Evolutionary conservation across 345 rosid species (phyloP), one percentile per base, ranked within the genome.

Genomic region (Cochlearia excelsa): DNA sequence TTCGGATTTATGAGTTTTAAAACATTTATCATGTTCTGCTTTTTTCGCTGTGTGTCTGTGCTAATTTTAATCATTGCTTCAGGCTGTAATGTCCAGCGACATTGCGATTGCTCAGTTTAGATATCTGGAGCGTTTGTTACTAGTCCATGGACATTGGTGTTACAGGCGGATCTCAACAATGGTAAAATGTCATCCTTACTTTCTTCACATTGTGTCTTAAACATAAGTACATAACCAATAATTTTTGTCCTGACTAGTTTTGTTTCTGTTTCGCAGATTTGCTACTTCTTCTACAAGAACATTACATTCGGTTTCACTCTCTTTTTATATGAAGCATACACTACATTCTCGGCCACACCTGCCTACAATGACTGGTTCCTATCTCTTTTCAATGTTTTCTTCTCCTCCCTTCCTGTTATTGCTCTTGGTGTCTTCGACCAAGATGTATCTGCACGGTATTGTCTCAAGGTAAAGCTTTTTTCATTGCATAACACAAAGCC

Each of bases 271-370:
- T 26, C 52, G 67, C 87, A 92, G 97, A 81, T 93, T 69, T 93
- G 99, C 86, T 93, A 93, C 82, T 93, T 93, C 77, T 86, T 93
- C 77, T 93, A 88, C 88, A 93, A 93, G 84, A 93, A 86, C 79
- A 80, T 89, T 46, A 71, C 81, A 56, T 88, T 88, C 41, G 97
- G 97, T 46, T 81, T 89, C 81, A 71, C 91, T n/a, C 55, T 88
- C 61, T 93, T 87, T 77, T 71, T 88, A 62, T 93, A 78, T 40
- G 97, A 93, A 71, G 78, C 77, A 38, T 61, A 84, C 60, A 63
- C 99, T 26, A 78, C 97, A 50, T 93, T 93, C 78, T 93, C 99
- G 0, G 89, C 77, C 0, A 81, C 86, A 71, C 82, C 97, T 10
- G 84, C 77, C 6, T 93, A 84, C 75, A 76, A 82, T 9, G 99